These are phyloP conservation scores for Thermochaetoides thermophila DNA, from an alignment of 495 filamentous ascomycete genomes.

Conservation along the genomic window DNA sequence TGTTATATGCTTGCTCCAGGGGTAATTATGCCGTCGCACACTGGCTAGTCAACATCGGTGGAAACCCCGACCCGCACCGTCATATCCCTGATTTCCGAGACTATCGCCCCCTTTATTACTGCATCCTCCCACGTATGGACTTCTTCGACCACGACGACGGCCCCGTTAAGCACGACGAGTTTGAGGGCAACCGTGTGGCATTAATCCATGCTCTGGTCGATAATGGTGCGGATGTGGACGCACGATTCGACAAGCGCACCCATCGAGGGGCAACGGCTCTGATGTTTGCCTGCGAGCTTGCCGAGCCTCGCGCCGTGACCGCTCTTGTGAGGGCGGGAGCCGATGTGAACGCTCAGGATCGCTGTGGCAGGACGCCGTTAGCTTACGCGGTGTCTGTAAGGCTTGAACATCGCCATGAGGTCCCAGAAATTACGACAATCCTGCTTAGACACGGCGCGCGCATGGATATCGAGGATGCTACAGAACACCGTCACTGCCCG, in stretches of 20 bases:
- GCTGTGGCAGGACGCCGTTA: constrained; percentile 9
- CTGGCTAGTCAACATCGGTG: constrained; percentile 12
- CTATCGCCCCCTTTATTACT: constrained; percentile 13
- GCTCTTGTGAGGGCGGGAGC: constrained; percentile 10
- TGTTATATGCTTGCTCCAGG: constrained; percentile 12
- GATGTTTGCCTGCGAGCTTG: constrained; percentile 17
- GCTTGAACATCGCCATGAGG: constrained; percentile 12
- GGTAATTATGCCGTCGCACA: constrained; percentile 18
- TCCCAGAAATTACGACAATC: constrained; percentile 9
- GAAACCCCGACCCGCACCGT: constrained; percentile 14
- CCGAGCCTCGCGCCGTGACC: constrained; percentile 10
- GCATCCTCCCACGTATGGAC: constrained; percentile 10
- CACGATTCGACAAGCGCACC: constrained; percentile 13
- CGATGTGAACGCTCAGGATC: constrained; percentile 12
- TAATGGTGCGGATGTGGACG: constrained; percentile 13
- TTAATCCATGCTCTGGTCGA: constrained; percentile 14
- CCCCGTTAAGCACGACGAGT: constrained; percentile 15
- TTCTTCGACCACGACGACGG: constrained; percentile 15
- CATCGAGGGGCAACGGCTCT: constrained; percentile 11
- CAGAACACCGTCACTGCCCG: constrained; percentile 9
- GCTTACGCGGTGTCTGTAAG: constrained; percentile 10
- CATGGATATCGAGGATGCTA: constrained; percentile 14
- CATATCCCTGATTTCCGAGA: constrained; percentile 13
- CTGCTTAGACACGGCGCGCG: constrained; percentile 9
- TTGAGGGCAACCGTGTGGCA: constrained; percentile 11